Percentiles rank a stretch among this genome's conserved stretches.
Conservation (phyloP, 202 grass and related monocot species). For the Saccharum hybrid region DNA sequence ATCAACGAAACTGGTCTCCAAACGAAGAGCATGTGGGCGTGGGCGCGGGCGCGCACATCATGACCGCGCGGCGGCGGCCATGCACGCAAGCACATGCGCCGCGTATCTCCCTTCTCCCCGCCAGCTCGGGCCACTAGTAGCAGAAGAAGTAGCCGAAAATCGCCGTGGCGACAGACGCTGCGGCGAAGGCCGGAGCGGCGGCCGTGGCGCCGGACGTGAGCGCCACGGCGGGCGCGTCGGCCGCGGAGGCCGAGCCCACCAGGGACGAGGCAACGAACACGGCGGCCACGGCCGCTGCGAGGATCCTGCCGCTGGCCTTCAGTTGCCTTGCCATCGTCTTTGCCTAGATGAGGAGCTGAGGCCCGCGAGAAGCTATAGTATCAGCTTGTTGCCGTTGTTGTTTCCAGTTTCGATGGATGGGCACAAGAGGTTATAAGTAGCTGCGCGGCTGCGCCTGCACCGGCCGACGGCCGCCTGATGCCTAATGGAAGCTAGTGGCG, state of each 20-base stretch:
- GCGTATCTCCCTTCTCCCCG: background rate
- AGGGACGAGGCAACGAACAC: conserved; percentile 32
- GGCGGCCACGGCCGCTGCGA: conserved; percentile 4
- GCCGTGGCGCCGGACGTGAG: background rate
- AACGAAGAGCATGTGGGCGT: background rate
- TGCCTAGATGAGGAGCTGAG: background rate
- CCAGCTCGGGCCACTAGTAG: background rate
- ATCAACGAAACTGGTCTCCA: background rate
- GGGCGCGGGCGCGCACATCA: background rate
- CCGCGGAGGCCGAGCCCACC: conserved; percentile 27
- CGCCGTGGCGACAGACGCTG: background rate
- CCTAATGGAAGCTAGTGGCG: background rate
- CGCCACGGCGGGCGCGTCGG: background rate
- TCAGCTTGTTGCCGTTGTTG: background rate
- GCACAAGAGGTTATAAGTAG: background rate
- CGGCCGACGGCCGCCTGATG: no score
- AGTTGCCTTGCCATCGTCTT: background rate
- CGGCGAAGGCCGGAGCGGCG: no score
- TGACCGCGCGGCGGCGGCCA: background rate
- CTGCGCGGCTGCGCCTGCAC: no score
- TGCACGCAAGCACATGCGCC: background rate
- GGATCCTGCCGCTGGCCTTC: conserved; percentile 25
- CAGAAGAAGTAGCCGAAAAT: conserved; percentile 51
- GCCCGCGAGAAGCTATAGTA: background rate
- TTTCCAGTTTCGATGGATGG: background rate